Conservation (phyloP, 257 asterid species). For the Nicotiana otophora region DNA sequence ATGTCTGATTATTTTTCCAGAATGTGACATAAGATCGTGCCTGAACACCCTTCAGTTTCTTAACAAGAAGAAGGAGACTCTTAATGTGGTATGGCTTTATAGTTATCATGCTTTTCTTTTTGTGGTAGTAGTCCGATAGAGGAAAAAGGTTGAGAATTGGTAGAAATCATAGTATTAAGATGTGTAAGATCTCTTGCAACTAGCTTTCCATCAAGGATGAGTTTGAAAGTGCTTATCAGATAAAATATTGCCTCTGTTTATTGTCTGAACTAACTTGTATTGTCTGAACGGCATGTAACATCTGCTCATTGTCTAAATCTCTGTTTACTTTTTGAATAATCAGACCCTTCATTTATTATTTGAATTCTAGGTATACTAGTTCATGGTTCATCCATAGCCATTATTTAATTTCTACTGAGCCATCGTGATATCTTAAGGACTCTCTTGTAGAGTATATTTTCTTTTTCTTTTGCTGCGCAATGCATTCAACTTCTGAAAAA, state of each 20-base stretch:
- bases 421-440: background rate
- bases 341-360: background rate
- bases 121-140: constrained; percentile 7
- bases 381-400: background rate
- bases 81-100: constrained; percentile 58
- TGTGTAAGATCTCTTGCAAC: background rate
- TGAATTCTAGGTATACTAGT: background rate
- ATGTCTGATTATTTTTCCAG: constrained; percentile 30
- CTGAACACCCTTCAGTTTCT: constrained; percentile 96
- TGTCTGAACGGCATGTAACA: background rate
- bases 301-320: background rate
- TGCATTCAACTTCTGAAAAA: background rate
- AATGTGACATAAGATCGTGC: constrained; percentile 90
- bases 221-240: background rate
- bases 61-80: constrained; percentile 71
- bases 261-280: background rate
- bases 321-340: background rate
- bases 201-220: background rate
- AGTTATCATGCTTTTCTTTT: constrained; percentile 8
- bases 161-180: background rate
- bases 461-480: background rate
- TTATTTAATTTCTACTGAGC: background rate
- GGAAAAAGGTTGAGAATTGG: background rate
- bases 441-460: background rate
- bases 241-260: background rate